A percentile compares a stretch with the other conserved stretches of the same genome.
These are phyloP conservation scores for Cyclocybe aegerita DNA, from an alignment of 768 basidiomycete species.

Conservation along the genomic window DNA sequence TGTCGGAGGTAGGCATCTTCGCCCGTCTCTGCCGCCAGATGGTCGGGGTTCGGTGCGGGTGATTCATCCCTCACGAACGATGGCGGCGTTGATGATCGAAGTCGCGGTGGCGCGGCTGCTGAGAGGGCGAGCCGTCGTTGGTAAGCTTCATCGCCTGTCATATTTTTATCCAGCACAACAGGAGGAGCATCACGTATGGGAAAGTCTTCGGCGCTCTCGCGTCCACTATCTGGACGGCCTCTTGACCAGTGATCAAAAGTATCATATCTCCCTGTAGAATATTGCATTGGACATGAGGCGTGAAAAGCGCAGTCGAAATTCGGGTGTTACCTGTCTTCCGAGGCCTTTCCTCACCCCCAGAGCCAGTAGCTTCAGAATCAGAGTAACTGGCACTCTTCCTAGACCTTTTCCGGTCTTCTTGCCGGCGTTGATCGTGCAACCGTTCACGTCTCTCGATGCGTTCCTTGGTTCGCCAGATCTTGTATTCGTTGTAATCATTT, in stretches of 20 bases:
- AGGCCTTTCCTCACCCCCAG: constrained; percentile 68
- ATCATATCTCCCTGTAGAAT: constrained; percentile 43
- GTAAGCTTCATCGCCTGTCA: constrained; percentile 81
- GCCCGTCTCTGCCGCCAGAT: constrained; percentile 42
- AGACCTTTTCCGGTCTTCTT: constrained; percentile 56
- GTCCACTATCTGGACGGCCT: constrained; percentile 39
- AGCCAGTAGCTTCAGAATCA: constrained; percentile 60
- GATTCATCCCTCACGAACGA: background rate
- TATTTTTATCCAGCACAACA: constrained; percentile 37
- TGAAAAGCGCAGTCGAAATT: background rate
- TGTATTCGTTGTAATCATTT: constrained; percentile 89
- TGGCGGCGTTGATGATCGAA: constrained; percentile 22
- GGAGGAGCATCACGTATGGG: constrained; percentile 26
- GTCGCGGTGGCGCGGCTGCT: constrained; percentile 8
- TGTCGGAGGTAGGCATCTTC: constrained; percentile 71
- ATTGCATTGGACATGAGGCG: constrained; percentile 4
- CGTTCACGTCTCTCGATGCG: constrained; percentile 73
- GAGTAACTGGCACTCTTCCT: constrained; percentile 62
- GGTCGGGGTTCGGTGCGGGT: constrained; percentile 14
- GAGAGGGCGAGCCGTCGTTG: constrained; percentile 75
- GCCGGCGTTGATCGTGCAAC: constrained; percentile 56
- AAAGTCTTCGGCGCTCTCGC: constrained; percentile 11
- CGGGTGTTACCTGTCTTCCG: constrained; percentile 60
- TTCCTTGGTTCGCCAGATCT: constrained; percentile 74
- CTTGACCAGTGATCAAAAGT: constrained; percentile 55